Base-by-base conservation (phyloP, 768 basidiomycete genomes). In the Tylopilus rubrobrunneus region DNA sequence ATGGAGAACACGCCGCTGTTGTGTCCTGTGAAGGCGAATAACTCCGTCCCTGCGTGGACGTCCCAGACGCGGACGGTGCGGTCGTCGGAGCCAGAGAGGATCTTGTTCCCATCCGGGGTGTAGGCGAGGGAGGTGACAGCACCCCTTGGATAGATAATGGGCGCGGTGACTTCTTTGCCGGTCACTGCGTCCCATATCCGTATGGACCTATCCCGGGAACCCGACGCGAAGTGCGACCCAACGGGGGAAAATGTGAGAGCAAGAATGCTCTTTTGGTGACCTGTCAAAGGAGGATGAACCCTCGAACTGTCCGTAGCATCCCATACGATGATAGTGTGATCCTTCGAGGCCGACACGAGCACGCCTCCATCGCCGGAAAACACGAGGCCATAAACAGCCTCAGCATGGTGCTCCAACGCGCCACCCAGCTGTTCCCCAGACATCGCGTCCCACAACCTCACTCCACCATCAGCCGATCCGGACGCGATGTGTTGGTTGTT, bases 61-160 rank as follows among this genome's bases (percentile, higher is more conserved):
- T 71, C 59, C 67, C 67, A 71, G 51, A 72, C 33, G 15, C 64
- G 67, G 15, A 72, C 61, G 1, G 50, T 55, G 45, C 61, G 63
- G 37, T 72, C 62, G 43, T 67, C 67, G 1, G 69, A 67, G 33
- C 64, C 67, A 17, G 71, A 71, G 34, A 72, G 48, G 50, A 71
- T 49, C 40, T 21, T 59, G 43, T 23, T 45, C 14, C 69, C 66
- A 34, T 72, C 69, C n/a, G 61, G 62, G 14, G 63, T 71, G 41
- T 70, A 71, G 8, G 39, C 56, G 21, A 72, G 61, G 5, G 61
- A 55, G 23, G 59, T 64, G 6, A 71, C 59, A 1, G 57, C 52
- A 4, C 66, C 64, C 1, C 54, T 57, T 46, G 39, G 51, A 42
- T 65, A 59, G 15, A 28, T 2, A 28, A 72, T 55, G 40, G 58